These are phyloP conservation scores for Eutypella sp. DNA, from an alignment of 2,329 filamentous ascomycete species.

Conservation along the genomic window DNA sequence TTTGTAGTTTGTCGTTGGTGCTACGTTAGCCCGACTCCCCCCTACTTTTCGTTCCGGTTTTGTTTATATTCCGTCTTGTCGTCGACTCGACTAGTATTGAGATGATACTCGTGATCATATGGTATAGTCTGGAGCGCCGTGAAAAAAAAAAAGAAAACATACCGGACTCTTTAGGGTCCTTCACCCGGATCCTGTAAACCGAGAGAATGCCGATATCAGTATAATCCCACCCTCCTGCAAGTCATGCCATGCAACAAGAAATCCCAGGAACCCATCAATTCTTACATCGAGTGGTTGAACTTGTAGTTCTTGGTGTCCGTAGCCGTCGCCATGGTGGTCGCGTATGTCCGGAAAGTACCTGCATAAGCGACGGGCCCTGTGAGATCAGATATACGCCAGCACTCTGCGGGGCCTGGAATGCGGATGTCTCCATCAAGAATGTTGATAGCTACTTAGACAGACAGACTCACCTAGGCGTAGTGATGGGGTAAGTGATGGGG, in stretches of 20 bases:
- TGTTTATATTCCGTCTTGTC: not conserved
- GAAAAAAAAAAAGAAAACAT: constrained; percentile 12
- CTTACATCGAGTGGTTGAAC: constrained; percentile 81
- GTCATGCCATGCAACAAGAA: not conserved
- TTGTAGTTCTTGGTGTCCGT: constrained; percentile 77
- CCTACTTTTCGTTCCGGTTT: not conserved
- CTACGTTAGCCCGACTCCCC: not conserved
- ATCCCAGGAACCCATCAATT: not conserved
- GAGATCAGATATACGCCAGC: no score
- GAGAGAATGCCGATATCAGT: not conserved
- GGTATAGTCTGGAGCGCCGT: not conserved
- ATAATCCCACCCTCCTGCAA: constrained; percentile 6
- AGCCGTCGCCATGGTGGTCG: constrained; percentile 57
- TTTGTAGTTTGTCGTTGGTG: not conserved
- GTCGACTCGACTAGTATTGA: not conserved
- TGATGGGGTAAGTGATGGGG: no score
- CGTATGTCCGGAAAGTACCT: constrained; percentile 25
- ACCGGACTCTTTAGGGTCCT: constrained; percentile 81
- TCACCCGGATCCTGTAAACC: constrained; percentile 72
- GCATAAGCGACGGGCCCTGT: constrained; percentile 2
- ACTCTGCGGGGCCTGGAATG: no score
- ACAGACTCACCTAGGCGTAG: no score
- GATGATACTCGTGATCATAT: not conserved
- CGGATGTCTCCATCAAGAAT: no score
- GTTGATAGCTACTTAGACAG: no score